These are phyloP conservation scores for Galerina sulciceps DNA, from an alignment of 768 basidiomycete species.

Conservation along the genomic window DNA sequence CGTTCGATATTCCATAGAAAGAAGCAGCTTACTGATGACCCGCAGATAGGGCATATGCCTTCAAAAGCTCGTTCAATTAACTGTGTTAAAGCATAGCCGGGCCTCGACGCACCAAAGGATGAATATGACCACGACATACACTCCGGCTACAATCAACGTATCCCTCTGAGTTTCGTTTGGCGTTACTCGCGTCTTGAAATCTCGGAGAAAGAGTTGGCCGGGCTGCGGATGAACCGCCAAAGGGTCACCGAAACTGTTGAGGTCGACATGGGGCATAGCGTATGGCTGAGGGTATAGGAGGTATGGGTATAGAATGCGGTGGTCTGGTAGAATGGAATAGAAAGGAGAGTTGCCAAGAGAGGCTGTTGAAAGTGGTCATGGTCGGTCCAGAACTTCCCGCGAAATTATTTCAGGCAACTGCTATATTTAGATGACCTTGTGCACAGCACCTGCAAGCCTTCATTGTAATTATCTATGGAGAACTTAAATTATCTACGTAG, in stretches of 20 bases:
- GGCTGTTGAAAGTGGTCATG: no score
- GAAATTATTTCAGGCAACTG: no score
- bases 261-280: slow-evolving; percentile 26
- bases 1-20: not conserved
- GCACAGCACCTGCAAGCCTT: no score
- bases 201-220: slow-evolving; percentile 35
- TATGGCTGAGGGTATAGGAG: slow-evolving; percentile 2
- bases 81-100: not conserved
- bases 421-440: no score
- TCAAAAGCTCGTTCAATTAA: not conserved
- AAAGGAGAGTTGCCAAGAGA: no score
- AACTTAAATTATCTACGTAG: no score
- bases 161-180: slow-evolving; percentile 75
- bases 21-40: slow-evolving; percentile 60
- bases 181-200: slow-evolving; percentile 49
- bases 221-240: slow-evolving; percentile 14
- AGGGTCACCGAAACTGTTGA: slow-evolving; percentile 11
- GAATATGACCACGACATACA: slow-evolving; percentile 75
- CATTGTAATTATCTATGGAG: no score
- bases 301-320: not conserved
- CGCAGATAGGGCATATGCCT: slow-evolving; percentile 84
- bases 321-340: no score
- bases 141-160: slow-evolving; percentile 81
- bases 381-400: no score
- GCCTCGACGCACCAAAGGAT: slow-evolving; percentile 70